phyloP scores from a whole-genome alignment of 768 basidiomycete species.

The Boletus eberwhitei region DNA sequence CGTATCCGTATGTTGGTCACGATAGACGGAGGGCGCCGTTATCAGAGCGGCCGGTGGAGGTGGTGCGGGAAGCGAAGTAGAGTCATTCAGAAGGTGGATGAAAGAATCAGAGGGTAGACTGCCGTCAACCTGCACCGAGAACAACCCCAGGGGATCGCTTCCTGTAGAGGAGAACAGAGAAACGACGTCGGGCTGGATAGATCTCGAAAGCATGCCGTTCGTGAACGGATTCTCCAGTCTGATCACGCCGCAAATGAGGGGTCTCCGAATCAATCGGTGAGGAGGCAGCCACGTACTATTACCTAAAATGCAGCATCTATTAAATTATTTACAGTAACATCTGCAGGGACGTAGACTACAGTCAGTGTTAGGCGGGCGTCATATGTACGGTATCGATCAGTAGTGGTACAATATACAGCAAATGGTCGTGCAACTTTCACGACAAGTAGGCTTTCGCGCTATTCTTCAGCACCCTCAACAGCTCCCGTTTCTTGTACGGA shows the following conservation, averaged over 20 bases:
- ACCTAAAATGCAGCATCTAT: slow-evolving; percentile 1
- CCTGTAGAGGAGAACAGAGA: slow-evolving; percentile 76
- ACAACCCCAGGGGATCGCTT: slow-evolving; percentile 58
- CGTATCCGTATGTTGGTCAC: slow-evolving; percentile 28
- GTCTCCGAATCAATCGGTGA: slow-evolving; percentile 10
- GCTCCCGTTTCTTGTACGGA: slow-evolving; percentile 47
- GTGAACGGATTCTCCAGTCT: slow-evolving; percentile 13
- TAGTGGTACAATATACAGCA: slow-evolving; percentile 16
- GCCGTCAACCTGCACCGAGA: slow-evolving; percentile 45
- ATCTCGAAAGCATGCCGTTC: slow-evolving; percentile 47
- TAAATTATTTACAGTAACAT: neutral
- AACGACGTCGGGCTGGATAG: slow-evolving; percentile 60
- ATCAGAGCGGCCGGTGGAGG: slow-evolving; percentile 45
- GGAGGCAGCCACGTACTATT: neutral
- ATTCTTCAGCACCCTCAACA: slow-evolving; percentile 52
- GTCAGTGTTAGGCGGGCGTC: neutral
- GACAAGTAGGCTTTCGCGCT: slow-evolving; percentile 31
- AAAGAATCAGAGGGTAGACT: slow-evolving; percentile 60
- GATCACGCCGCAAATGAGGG: slow-evolving; percentile 17
- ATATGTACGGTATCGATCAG: slow-evolving; percentile 2
- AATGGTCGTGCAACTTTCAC: slow-evolving; percentile 6
- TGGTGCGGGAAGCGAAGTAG: slow-evolving; percentile 47
- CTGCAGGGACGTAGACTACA: neutral
- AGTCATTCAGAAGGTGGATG: slow-evolving; percentile 61
- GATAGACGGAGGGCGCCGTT: slow-evolving; percentile 33